Conservation (phyloP, 1,284 basidiomycete genomes). For the Pascua sp. region DNA sequence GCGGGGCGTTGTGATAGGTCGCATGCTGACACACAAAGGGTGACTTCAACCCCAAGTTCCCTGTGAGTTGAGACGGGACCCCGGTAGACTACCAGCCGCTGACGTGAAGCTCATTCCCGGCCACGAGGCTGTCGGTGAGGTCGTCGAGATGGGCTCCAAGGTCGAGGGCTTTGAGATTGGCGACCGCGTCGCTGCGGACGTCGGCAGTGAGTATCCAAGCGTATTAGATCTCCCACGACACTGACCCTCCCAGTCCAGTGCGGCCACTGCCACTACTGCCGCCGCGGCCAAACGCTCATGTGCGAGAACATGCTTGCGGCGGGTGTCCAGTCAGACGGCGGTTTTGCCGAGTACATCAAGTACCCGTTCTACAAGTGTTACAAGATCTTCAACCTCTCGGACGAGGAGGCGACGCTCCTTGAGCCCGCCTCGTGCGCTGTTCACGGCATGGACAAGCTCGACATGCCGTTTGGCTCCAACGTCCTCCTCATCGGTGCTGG, state of each 20-base stretch:
- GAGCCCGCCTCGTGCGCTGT: conserved; percentile 84
- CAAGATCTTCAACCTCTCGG: conserved; percentile 77
- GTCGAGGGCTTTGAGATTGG: conserved; percentile 65
- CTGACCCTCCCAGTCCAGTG: conserved; percentile 48
- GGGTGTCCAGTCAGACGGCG: conserved; percentile 72
- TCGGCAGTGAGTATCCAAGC: conserved; percentile 44
- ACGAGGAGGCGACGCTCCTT: conserved; percentile 80
- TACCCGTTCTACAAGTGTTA: conserved; percentile 69
- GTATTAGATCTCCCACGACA: background rate
- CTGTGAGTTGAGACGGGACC: conserved; percentile 35
- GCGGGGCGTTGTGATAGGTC: no score
- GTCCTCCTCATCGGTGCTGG: conserved; percentile 63
- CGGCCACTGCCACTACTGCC: conserved; percentile 75
- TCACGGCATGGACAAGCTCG: conserved; percentile 80
- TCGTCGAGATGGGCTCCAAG: conserved; percentile 66
- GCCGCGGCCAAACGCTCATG: conserved; percentile 65
- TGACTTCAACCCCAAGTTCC: conserved; percentile 73
- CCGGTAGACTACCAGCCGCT: conserved; percentile 12
- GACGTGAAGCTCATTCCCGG: conserved; percentile 63
- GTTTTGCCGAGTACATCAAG: conserved; percentile 80
- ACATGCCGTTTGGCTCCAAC: conserved; percentile 69
- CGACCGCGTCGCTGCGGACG: conserved; percentile 75
- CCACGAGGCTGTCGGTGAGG: conserved; percentile 70
- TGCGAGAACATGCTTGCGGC: conserved; percentile 75
- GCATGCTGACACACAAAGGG: conserved; percentile 41